Conservation (phyloP, 768 basidiomycete species). For the Suillus subaureus region DNA sequence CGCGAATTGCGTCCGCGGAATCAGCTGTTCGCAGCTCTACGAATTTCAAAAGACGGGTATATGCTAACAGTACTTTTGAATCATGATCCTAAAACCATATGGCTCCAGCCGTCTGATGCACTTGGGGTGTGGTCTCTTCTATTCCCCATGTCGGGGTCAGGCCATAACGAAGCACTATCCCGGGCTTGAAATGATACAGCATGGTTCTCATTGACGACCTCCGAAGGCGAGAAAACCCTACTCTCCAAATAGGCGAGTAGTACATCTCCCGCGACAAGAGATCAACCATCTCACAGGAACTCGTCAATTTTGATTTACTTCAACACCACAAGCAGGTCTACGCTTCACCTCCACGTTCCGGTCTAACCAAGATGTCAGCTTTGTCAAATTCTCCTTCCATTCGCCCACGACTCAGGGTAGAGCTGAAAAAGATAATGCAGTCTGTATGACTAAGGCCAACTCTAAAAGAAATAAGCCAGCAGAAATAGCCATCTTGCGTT, state of each 20-base stretch:
- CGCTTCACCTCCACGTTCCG: constrained; percentile 25
- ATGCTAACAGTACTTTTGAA: not conserved
- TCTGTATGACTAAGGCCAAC: too few relatives aligned
- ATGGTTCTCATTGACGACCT: not conserved
- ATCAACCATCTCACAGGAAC: not conserved
- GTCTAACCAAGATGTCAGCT: constrained; percentile 21
- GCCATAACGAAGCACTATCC: not conserved
- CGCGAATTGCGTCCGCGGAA: not conserved
- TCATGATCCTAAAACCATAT: constrained; percentile 5
- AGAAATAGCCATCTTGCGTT: too few relatives aligned
- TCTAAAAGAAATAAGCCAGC: too few relatives aligned
- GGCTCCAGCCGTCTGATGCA: constrained; percentile 18
- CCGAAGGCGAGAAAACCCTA: constrained; percentile 8
- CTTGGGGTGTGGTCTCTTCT: constrained; percentile 25
- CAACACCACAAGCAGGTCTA: constrained; percentile 13
- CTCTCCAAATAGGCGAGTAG: constrained; percentile 26
- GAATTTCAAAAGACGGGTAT: not conserved
- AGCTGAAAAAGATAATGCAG: too few relatives aligned
- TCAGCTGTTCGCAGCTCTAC: not conserved
- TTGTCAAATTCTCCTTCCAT: constrained; percentile 15
- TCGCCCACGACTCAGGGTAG: constrained; percentile 5
- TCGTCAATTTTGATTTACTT: constrained; percentile 11
- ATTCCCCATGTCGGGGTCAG: constrained; percentile 11
- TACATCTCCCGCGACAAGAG: constrained; percentile 22
- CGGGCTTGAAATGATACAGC: not conserved